Evolutionary conservation across 257 asterid species (phyloP), one percentile per base, ranked within the genome.

Genomic region (Anisodus tanguticus): DNA sequence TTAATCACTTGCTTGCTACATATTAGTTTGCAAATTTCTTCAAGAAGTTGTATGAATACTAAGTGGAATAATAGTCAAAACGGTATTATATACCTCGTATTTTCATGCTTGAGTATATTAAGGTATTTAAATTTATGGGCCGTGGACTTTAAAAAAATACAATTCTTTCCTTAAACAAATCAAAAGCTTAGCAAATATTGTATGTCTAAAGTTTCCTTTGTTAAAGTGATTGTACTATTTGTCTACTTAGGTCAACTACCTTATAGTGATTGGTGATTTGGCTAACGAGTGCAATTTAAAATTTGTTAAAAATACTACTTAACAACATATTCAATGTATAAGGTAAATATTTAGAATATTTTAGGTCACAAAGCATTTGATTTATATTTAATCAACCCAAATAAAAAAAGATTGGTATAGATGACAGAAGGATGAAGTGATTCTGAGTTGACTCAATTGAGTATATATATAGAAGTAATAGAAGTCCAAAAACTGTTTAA

Each of bases 401-500:
- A 53, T 10, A 9, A 3, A 10, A 79, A 62, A 47, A 26, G 1
- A 41, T 54, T 69, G 3, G 45, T 37, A 51, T 22, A 19, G 7
- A 71, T 85, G 81, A 87, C 59, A 87, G 82, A 82, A 79, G 74
- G 26, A 22, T 22, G 26, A 22, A 22, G 0, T 22, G 26, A 22
- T 22, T 22, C 26, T 22, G 66, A 85, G 88, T 91, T 91, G 94
- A 92, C 94, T 53, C 1, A 58, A 58, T 6, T 58, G 26, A 22
- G 26, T 22, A 22, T 22, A 22, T 22, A 22, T 22, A 22, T 22
- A 22, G 26, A 22, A 22, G 26, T 5, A 58, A 74, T 5, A 9
- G 22, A 13, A 51, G 26, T 22, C 26, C 26, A 22, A 22, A 22
- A 22, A 22, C 26, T 22, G 26, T 22, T 22, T 22, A 22, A 22